These are phyloP conservation scores for Ustilago hordei DNA, from an alignment of 1,284 basidiomycete species.

Conservation along the genomic window DNA sequence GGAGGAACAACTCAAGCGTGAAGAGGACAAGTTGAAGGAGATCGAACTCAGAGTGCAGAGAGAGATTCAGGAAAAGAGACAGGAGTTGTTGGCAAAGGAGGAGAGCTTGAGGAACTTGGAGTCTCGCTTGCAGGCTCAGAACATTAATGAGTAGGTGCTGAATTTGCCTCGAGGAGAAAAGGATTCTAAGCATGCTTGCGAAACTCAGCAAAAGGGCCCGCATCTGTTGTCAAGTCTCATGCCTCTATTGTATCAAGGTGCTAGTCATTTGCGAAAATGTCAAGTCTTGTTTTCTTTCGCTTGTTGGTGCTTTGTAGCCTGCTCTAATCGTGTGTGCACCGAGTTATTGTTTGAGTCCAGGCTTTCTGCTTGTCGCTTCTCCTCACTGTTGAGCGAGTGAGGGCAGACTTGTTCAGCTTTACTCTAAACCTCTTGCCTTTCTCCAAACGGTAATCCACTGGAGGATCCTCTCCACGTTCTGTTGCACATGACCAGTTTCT, in stretches of 20 bases:
- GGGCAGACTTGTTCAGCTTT: not conserved
- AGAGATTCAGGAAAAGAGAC: constrained; percentile 98
- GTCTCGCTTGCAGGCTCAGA: constrained; percentile 81
- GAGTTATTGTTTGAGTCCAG: too few relatives aligned
- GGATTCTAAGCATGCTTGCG: not conserved
- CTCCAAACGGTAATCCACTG: constrained; percentile 87
- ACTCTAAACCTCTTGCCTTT: constrained; percentile 72
- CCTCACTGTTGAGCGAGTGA: too few relatives aligned
- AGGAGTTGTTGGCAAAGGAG: constrained; percentile 79
- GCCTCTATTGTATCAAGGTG: not conserved
- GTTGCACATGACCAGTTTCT: constrained; percentile 82
- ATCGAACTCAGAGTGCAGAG: constrained; percentile 98
- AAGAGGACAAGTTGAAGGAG: constrained; percentile 85
- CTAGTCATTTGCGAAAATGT: constrained; percentile 12
- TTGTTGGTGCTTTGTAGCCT: not conserved
- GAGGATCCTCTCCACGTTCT: constrained; percentile 85
- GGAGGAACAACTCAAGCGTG: constrained; percentile 96
- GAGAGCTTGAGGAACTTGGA: constrained; percentile 80
- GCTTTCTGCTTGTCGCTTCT: too few relatives aligned
- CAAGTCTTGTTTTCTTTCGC: not conserved
- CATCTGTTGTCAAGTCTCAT: not conserved
- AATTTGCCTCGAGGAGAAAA: not conserved
- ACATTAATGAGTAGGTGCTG: constrained; percentile 33
- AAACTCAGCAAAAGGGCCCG: not conserved
- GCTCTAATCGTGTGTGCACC: not conserved